These are phyloP conservation scores for Erysimum cheiri DNA, from an alignment of 441 rosid species.

Conservation along the genomic window DNA sequence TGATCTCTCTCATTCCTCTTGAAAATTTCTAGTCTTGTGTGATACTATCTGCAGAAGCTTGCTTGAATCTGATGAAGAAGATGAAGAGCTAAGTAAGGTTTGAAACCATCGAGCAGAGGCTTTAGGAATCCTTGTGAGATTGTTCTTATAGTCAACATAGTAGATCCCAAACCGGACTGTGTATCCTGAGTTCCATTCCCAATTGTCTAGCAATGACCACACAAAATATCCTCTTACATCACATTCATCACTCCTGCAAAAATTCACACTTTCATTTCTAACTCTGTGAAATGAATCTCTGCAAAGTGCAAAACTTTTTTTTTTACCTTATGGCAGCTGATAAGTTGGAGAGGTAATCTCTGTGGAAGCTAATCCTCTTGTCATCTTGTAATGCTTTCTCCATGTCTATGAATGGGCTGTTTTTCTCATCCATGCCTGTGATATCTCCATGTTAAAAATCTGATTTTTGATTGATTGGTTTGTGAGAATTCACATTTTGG, in stretches of 20 bases:
- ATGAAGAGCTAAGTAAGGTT: conserved; percentile 47
- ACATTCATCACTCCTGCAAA: conserved; percentile 65
- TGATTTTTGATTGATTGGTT: neutral
- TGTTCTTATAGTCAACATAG: conserved; percentile 74
- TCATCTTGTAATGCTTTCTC: conserved; percentile 74
- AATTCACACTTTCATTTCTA: neutral
- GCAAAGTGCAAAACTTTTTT: neutral
- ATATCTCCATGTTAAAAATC: conserved; percentile 12
- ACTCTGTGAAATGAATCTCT: neutral
- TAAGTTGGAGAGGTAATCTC: conserved; percentile 82
- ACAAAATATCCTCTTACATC: conserved; percentile 72
- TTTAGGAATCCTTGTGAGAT: conserved; percentile 83
- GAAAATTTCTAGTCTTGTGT: conserved; percentile 1
- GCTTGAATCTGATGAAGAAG: conserved; percentile 24
- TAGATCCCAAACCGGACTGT: conserved; percentile 88
- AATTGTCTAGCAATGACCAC: conserved; percentile 93
- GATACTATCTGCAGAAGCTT: conserved; percentile 27
- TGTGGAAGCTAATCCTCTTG: conserved; percentile 79
- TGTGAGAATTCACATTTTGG: conserved; percentile 2
- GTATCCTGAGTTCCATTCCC: conserved; percentile 95
- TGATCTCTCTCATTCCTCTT: conserved; percentile 12
- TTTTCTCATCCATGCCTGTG: conserved; percentile 87
- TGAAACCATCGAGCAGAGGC: conserved; percentile 81
- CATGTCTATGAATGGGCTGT: conserved; percentile 55
- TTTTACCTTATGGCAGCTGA: conserved; percentile 80